Base-by-base conservation (phyloP, 192 early-diverging fungal species). In the Allomyces macrogynus region DNA sequence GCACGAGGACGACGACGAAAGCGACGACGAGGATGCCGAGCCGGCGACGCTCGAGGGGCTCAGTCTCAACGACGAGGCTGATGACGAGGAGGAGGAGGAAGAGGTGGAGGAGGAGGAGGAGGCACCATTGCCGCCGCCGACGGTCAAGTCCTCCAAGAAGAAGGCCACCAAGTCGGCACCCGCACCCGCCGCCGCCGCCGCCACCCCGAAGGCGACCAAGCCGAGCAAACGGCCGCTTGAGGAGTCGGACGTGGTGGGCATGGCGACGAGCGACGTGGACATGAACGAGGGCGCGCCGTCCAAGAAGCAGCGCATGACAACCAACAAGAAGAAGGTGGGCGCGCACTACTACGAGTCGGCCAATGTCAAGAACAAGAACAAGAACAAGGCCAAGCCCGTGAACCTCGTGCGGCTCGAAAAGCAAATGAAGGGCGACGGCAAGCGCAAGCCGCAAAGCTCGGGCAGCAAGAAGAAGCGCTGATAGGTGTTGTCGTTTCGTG, bases 341-440 rank as follows among this genome's bases (percentile, higher is more conserved):
- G 81, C 78, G 44, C 87, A 97, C 73, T 98, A 82, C 73, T 98
- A 98, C 67, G 85, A 88, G 65, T 79, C 77, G 4, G 91, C 92
- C 71, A 98, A 98, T 73, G 86, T 98, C 72, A 98, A 98, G 80
- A 91, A 91, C 75, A 80, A 90, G 54, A 90, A 84, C 72, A 90
- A 88, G 71, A 16, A 61, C 22, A 22, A 23, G 23, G 72, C 72
- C 54, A 85, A 83, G 67, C 89, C 86, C 23, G 76, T 86, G 65
- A 84, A 87, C 60, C 80, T 78, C 22, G 64, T 72, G 20, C 79
- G 78, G 64, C 63, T 78, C 32, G 70, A 73, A 24, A 79, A 77
- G 61, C 76, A 73, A 62, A 65, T 82, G 32, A 68, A 67, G 49
- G 69, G 69, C 62, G 71, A 71, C 63, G 74, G 77, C 62, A 79